Conservation (phyloP, 2,329 filamentous ascomycete genomes). For the Fusarium vanettenii region DNA sequence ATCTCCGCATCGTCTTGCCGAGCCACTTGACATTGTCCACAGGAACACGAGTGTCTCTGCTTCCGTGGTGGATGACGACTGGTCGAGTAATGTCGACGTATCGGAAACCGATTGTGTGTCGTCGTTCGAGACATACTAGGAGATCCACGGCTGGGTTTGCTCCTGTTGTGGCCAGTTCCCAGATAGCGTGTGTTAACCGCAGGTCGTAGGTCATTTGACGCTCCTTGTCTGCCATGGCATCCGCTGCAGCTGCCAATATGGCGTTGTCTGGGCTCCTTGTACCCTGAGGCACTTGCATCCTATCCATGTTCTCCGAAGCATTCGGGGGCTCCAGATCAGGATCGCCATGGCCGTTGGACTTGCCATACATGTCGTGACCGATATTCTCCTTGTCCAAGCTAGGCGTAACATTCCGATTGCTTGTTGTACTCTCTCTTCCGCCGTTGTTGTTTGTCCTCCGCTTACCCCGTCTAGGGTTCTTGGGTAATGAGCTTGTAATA, state of each 20-base stretch:
- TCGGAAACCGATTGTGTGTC: slow-evolving; percentile 92
- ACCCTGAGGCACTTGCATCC: slow-evolving; percentile 50
- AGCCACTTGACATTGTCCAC: slow-evolving; percentile 97
- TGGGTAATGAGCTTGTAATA: slow-evolving; percentile 81
- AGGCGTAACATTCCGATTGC: slow-evolving; percentile 50
- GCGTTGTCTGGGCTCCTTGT: slow-evolving; percentile 41
- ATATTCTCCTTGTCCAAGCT: slow-evolving; percentile 64
- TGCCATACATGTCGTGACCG: slow-evolving; percentile 41
- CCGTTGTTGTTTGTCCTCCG: slow-evolving; percentile 62
- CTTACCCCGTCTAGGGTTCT: slow-evolving; percentile 70
- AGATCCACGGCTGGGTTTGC: slow-evolving; percentile 96
- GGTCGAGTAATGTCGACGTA: slow-evolving; percentile 95
- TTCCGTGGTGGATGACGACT: slow-evolving; percentile 94
- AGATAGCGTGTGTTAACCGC: slow-evolving; percentile 91
- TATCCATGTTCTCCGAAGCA: slow-evolving; percentile 62
- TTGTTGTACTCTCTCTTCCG: slow-evolving; percentile 51
- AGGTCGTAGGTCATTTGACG: slow-evolving; percentile 82
- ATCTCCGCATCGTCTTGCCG: slow-evolving; percentile 91
- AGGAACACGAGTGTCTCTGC: slow-evolving; percentile 88
- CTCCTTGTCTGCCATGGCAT: slow-evolving; percentile 75
- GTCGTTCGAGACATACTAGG: slow-evolving; percentile 89
- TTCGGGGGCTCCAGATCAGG: slow-evolving; percentile 37
- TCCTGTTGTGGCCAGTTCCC: slow-evolving; percentile 89
- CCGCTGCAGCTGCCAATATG: slow-evolving; percentile 64
- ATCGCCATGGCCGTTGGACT: slow-evolving; percentile 41